Evolutionary conservation across 257 asterid species (phyloP).

Genomic region (Salvia rosmarinus): DNA sequence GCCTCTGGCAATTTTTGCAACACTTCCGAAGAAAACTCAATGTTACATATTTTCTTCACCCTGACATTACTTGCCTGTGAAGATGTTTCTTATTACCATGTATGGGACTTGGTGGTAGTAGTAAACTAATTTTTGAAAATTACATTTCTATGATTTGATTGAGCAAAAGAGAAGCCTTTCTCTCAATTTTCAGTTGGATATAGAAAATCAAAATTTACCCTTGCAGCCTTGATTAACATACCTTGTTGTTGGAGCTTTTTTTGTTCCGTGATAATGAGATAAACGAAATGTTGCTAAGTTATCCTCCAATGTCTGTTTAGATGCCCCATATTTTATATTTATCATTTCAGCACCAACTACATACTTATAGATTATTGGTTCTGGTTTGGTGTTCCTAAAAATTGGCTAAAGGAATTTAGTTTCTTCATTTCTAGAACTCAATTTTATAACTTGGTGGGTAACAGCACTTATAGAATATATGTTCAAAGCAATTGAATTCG

Average conservation of each 20-base stretch:
- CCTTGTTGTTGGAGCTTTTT: neutral
- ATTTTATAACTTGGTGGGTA: neutral
- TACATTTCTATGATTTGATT: neutral
- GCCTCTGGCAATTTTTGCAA: too few species aligned
- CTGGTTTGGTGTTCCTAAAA: constrained; percentile 7
- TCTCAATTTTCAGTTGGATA: neutral
- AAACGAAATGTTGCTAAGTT: neutral
- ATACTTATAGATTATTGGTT: neutral
- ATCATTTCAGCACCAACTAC: neutral
- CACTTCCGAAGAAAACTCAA: neutral
- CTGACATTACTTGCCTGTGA: neutral
- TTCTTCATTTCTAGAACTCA: neutral
- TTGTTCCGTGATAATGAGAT: constrained; percentile 19
- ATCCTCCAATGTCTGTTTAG: neutral
- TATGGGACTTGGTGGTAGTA: neutral
- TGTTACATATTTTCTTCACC: neutral
- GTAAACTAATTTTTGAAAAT: neutral
- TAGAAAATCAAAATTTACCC: constrained; percentile 1
- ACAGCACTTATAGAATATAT: neutral
- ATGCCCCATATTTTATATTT: constrained; percentile 3
- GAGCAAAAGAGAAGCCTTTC: neutral
- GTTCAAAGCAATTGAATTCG: constrained; percentile 2
- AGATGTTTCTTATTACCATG: neutral
- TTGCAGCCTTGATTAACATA: neutral
- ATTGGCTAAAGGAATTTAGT: neutral